Evolutionary conservation across 2,329 filamentous ascomycete genomes (phyloP), one percentile per base, ranked within the genome.

Genomic region (Paracoccidioides brasiliensis): DNA sequence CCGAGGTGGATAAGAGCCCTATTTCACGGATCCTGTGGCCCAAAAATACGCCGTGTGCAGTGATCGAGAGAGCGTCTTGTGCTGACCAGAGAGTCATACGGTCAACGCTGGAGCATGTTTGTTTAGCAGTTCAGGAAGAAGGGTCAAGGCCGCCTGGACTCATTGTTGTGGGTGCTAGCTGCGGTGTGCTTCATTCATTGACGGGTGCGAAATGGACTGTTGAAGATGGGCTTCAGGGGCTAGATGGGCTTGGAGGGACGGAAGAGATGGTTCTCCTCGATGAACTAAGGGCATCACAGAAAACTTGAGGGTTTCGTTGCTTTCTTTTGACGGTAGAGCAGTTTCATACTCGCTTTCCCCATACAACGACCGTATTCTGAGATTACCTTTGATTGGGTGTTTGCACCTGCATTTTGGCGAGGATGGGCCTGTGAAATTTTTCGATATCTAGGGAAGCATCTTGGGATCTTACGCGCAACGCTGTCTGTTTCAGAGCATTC

Each of bases 11-110:
- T 1, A 67, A 72, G 54, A 58, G 56, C 10, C 49, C 62, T 9
- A 60, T 56, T 5, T 51, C 62, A 5, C 59, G 66, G 32, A 60
- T 50, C 4, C 64, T 67, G 1, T 96, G 89, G 84, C 91, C 91
- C 0, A 71, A 70, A 38, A 71, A 74, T n/a, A 93, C 90, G 0
- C 90, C 91, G 0, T 96, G 91, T 64, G 90, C 91, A 0, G 90
- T 98, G 9, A 80, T 98, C 55, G 93, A 98, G 72, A 80, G 93
- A 40, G 93, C 93, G 5, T 95, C 88, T 58, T 98, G 93, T 67
- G 86, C 89, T 0, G 93, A 98, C 67, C 93, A 98, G 73, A 79
- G 91, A 51, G 88, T 98, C 14, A 90, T 98, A 33, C 79, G 93
- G 55, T 93, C 90, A 1, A 95, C 89, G 0, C 72, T 98, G 30